A percentile compares a stretch with the other conserved stretches of the same genome.
These are phyloP conservation scores for Trichosporon sp. DNA, from an alignment of 1,284 basidiomycete species.

Conservation along the genomic window DNA sequence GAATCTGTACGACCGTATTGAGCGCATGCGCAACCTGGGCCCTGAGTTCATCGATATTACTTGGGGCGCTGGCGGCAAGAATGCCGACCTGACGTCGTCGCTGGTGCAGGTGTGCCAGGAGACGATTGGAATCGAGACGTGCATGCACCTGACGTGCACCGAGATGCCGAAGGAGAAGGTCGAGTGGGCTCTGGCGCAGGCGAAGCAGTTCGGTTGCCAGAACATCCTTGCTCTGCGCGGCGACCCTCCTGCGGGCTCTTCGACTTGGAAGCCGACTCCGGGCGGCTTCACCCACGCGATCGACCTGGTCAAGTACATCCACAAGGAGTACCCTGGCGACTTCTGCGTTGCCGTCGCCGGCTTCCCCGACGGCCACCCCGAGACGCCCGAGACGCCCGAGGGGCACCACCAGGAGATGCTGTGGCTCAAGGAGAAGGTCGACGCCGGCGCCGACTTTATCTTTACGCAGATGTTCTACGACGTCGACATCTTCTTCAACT, in stretches of 20 bases:
- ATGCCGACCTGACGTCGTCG: slow-evolving; percentile 85
- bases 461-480: slow-evolving; percentile 98
- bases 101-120: slow-evolving; percentile 94
- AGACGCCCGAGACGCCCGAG: slow-evolving; percentile 54
- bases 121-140: slow-evolving; percentile 87
- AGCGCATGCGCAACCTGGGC: slow-evolving; percentile 90
- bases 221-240: slow-evolving; percentile 94
- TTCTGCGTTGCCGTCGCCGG: slow-evolving; percentile 92
- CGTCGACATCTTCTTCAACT: slow-evolving; percentile 71
- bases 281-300: slow-evolving; percentile 83
- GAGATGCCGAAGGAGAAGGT: slow-evolving; percentile 96
- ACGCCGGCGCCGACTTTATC: slow-evolving; percentile 93
- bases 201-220: slow-evolving; percentile 83
- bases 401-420: slow-evolving; percentile 61
- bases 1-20: slow-evolving; percentile 93
- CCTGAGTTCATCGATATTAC: slow-evolving; percentile 99
- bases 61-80: slow-evolving; percentile 95
- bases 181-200: slow-evolving; percentile 85
- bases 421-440: slow-evolving; percentile 83
- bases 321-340: slow-evolving; percentile 71
- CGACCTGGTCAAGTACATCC: slow-evolving; percentile 84
- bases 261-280: slow-evolving; percentile 84
- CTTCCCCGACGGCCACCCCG: slow-evolving; percentile 69
- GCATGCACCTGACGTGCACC: slow-evolving; percentile 98
- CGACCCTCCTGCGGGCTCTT: slow-evolving; percentile 80